Conservation (phyloP, 768 basidiomycete genomes). For the Termitomyces sp. region DNA sequence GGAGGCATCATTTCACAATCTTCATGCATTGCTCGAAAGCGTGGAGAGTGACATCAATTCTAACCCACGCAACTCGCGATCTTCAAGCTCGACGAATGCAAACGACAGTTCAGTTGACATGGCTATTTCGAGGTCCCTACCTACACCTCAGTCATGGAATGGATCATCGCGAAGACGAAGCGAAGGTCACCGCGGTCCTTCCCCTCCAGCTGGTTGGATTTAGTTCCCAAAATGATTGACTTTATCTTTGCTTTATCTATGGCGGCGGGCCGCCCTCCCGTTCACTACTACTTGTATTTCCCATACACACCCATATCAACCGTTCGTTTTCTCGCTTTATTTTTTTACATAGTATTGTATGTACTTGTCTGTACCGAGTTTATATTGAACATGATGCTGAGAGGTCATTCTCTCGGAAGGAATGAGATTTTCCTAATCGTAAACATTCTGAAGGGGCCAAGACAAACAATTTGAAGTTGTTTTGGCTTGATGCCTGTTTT, state of each 20-base stretch:
- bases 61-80: conserved; percentile 12
- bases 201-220: conserved; percentile 44
- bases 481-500: conserved; percentile 36
- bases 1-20: conserved; percentile 51
- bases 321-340: neutral
- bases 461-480: neutral
- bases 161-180: conserved; percentile 23
- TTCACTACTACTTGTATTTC: neutral
- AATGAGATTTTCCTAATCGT: conserved; percentile 2
- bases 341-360: neutral
- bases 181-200: conserved; percentile 20
- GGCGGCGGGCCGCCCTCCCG: neutral
- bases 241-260: neutral
- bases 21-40: conserved; percentile 55
- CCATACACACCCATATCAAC: neutral
- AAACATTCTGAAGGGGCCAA: neutral
- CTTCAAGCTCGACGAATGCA: conserved; percentile 14
- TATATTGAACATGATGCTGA: neutral
- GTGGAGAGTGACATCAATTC: conserved; percentile 30
- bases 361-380: neutral
- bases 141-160: conserved; percentile 43
- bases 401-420: neutral
- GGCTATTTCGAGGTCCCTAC: conserved; percentile 24
- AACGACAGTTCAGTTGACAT: conserved; percentile 13
- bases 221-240: conserved; percentile 13